phyloP scores from a whole-genome alignment of 116 monocot species.

The Trichopus zeylanicus region DNA sequence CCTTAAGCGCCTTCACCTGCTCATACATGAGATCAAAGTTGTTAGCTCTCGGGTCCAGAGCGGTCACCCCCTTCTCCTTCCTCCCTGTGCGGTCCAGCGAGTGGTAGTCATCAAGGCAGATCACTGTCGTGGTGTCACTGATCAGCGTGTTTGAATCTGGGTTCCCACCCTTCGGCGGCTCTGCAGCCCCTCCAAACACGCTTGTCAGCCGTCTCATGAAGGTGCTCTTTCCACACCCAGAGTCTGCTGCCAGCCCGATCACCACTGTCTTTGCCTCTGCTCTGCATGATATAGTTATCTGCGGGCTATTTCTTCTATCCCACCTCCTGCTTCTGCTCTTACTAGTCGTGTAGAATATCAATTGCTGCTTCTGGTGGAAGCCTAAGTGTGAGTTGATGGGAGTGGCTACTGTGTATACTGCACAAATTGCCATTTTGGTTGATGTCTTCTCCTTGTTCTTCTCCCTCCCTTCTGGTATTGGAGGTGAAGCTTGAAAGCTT shows the following conservation, averaged over 20 bases:
- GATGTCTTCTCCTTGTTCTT: too few relatives aligned
- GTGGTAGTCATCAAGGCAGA: slow-evolving; percentile 93
- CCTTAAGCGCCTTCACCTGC: slow-evolving; percentile 80
- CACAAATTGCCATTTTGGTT: slow-evolving; percentile 75
- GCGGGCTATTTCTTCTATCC: too few relatives aligned
- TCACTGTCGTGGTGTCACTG: slow-evolving; percentile 80
- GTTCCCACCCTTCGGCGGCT: slow-evolving; percentile 69
- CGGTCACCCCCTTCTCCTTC: slow-evolving; percentile 85
- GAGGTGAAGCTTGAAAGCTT: too few relatives aligned
- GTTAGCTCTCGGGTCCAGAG: slow-evolving; percentile 81
- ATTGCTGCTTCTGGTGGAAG: slow-evolving; percentile 35
- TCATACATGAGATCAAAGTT: slow-evolving; percentile 91
- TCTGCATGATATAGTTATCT: slow-evolving; percentile 57
- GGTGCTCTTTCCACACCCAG: slow-evolving; percentile 96
- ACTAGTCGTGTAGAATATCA: slow-evolving; percentile 39
- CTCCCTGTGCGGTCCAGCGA: slow-evolving; percentile 75
- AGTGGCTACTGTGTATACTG: slow-evolving; percentile 36
- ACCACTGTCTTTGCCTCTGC: slow-evolving; percentile 56
- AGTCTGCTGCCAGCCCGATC: slow-evolving; percentile 90
- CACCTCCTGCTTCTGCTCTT: slow-evolving; percentile 1
- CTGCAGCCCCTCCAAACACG: slow-evolving; percentile 83
- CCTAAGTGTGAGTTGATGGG: slow-evolving; percentile 29
- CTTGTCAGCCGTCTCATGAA: slow-evolving; percentile 95
- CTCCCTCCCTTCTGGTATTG: too few relatives aligned
- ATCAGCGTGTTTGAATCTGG: slow-evolving; percentile 97